phyloP scores from a whole-genome alignment of 1,284 basidiomycete species.

The Hemileia vastatrix region DNA sequence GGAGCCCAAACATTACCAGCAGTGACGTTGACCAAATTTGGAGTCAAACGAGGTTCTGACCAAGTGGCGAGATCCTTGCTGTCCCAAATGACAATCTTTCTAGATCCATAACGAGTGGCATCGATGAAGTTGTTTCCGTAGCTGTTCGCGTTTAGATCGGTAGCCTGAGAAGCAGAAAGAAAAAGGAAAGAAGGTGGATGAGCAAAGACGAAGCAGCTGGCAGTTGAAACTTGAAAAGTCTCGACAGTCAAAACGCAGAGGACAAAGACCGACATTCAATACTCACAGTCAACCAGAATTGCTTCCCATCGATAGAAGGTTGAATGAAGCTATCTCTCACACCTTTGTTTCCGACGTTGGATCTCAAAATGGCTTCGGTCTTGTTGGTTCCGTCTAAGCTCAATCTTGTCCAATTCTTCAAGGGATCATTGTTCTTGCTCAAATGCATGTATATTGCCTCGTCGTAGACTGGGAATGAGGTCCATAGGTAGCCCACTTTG shows the following conservation, averaged over 20 bases:
- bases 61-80: not conserved
- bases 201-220: not conserved
- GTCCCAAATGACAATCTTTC: not conserved
- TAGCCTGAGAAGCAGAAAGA: not conserved
- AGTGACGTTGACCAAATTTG: not conserved
- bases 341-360: not conserved
- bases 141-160: not conserved
- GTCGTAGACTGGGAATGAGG: constrained; percentile 13
- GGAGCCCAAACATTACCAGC: not conserved
- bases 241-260: too few species aligned
- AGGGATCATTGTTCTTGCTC: constrained; percentile 15
- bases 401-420: not conserved
- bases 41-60: not conserved
- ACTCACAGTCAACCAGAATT: not conserved
- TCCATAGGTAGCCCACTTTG: constrained; percentile 21
- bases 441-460: constrained; percentile 8
- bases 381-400: not conserved
- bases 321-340: not conserved
- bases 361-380: not conserved
- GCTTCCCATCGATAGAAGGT: not conserved
- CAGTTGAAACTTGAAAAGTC: not conserved
- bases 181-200: not conserved
- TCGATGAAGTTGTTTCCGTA: not conserved
- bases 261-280: not conserved
- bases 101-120: not conserved